phyloP scores from a whole-genome alignment of 352 stramenopile genomes.

The Globisporangium echinulatum region DNA sequence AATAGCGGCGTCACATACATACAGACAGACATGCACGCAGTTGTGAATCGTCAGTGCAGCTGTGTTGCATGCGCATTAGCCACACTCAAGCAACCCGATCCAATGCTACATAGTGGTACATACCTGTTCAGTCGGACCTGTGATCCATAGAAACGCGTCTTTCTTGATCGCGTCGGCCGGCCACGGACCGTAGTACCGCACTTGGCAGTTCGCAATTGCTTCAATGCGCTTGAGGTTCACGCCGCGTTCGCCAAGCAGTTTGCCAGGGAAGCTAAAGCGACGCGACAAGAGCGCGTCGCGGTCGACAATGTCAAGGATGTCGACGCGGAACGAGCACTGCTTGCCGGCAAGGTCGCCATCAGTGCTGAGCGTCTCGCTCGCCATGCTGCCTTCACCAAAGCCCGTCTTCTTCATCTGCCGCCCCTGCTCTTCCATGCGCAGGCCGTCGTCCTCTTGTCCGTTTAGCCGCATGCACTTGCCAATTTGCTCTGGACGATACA shows the following conservation, averaged over 20 bases:
- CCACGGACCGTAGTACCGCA: slow-evolving; percentile 17
- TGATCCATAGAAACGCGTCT: slow-evolving; percentile 12
- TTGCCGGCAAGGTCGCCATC: slow-evolving; percentile 6
- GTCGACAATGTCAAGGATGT: slow-evolving; percentile 26
- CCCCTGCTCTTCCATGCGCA: slow-evolving; percentile 39
- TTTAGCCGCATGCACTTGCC: slow-evolving; percentile 59
- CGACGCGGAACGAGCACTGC: slow-evolving; percentile 19
- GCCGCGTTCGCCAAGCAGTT: slow-evolving; percentile 52
- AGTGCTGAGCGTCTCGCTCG: slow-evolving; percentile 3
- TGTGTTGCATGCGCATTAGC: too few relatives aligned
- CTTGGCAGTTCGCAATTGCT: slow-evolving; percentile 24
- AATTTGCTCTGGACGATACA: slow-evolving; percentile 34
- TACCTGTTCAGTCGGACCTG: slow-evolving; percentile 13
- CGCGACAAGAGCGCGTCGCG: slow-evolving; percentile 32
- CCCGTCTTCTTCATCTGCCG: slow-evolving; percentile 59
- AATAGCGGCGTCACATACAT: background rate
- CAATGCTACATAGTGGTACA: background rate
- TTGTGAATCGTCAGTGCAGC: background rate
- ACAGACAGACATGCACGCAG: background rate
- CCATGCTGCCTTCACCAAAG: slow-evolving; percentile 20
- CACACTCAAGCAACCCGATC: background rate
- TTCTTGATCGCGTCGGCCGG: slow-evolving; percentile 4
- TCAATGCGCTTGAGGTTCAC: slow-evolving; percentile 61
- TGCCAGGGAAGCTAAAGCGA: slow-evolving; percentile 58
- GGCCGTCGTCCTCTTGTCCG: slow-evolving; percentile 59